phyloP scores from a whole-genome alignment of 768 basidiomycete genomes.

The Hypsizygus marmoreus region DNA sequence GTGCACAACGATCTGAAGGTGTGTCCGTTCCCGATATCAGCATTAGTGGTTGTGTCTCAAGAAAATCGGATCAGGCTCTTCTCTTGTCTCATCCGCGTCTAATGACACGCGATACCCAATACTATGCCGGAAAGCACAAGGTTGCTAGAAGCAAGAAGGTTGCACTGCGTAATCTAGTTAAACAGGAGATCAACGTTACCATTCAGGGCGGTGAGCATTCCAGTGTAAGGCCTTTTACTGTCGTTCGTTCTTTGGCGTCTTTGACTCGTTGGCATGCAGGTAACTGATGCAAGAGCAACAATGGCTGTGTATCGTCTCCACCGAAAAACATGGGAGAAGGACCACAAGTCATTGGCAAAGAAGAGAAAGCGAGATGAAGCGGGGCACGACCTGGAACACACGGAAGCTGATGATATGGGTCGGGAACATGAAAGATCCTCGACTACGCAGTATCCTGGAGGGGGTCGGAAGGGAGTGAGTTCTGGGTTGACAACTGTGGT shows the following conservation, averaged over 20 bases:
- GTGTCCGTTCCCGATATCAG: constrained; percentile 12
- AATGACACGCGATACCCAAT: constrained; percentile 71
- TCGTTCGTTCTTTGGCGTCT: constrained; percentile 11
- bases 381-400: constrained; percentile 17
- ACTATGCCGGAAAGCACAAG: constrained; percentile 58
- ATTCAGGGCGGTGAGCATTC: constrained; percentile 92
- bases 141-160: constrained; percentile 64
- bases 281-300: constrained; percentile 90
- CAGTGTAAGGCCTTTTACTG: too few relatives aligned
- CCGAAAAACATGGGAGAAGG: constrained; percentile 80
- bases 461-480: constrained; percentile 64
- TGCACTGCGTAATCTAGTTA: constrained; percentile 77
- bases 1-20: constrained; percentile 90
- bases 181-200: constrained; percentile 72
- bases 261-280: constrained; percentile 42
- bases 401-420: constrained; percentile 12
- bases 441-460: constrained; percentile 39
- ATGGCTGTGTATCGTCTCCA: constrained; percentile 92
- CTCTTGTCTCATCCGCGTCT: constrained; percentile 71
- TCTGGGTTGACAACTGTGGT: constrained; percentile 60
- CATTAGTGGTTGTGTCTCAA: constrained; percentile 3
- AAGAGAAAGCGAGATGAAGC: constrained; percentile 22
- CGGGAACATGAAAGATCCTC: constrained; percentile 6
- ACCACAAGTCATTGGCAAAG: constrained; percentile 29
- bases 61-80: constrained; percentile 47